Percentiles rank a stretch among this genome's conserved stretches.
These are phyloP conservation scores for Shiraia sp. DNA, from an alignment of 2,329 filamentous ascomycete species.

Conservation along the genomic window DNA sequence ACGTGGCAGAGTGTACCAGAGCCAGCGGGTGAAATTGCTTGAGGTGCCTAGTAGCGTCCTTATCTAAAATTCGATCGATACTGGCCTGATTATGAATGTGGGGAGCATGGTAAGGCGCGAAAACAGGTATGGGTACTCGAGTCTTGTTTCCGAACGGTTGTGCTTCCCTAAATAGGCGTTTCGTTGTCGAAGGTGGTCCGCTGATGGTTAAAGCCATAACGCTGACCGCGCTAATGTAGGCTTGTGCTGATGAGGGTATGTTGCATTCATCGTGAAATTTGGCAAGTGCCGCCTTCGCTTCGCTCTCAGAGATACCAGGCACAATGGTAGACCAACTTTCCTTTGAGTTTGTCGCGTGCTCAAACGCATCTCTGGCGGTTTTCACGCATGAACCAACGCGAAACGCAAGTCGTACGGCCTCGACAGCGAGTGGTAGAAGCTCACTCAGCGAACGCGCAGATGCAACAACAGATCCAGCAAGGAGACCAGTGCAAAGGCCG, in stretches of 20 bases:
- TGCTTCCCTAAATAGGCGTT: slow-evolving; percentile 55
- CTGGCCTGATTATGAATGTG: slow-evolving; percentile 59
- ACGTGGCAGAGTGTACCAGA: slow-evolving; percentile 53
- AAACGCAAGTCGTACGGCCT: slow-evolving; percentile 69
- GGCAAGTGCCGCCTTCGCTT: slow-evolving; percentile 56
- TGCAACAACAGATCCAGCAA: slow-evolving; percentile 70
- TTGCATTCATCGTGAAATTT: slow-evolving; percentile 62
- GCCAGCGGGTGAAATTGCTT: slow-evolving; percentile 48
- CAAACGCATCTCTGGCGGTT: slow-evolving; percentile 49
- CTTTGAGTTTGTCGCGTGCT: slow-evolving; percentile 58
- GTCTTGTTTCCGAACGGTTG: slow-evolving; percentile 55
- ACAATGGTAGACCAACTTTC: slow-evolving; percentile 71
- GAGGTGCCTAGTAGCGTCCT: slow-evolving; percentile 45
- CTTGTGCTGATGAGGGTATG: slow-evolving; percentile 54
- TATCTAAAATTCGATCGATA: slow-evolving; percentile 55
- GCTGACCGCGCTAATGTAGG: slow-evolving; percentile 64
- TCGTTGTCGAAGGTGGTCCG: slow-evolving; percentile 59
- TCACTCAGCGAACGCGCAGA: slow-evolving; percentile 65
- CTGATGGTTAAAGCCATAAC: slow-evolving; percentile 63
- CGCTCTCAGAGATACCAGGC: slow-evolving; percentile 57
- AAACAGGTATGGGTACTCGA: slow-evolving; percentile 58
- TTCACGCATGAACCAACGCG: slow-evolving; percentile 58
- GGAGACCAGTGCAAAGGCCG: slow-evolving; percentile 70
- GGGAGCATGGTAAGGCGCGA: slow-evolving; percentile 62
- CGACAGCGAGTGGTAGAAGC: slow-evolving; percentile 64